phyloP scores from a whole-genome alignment of 768 basidiomycete species.

The Serendipita sp. region DNA sequence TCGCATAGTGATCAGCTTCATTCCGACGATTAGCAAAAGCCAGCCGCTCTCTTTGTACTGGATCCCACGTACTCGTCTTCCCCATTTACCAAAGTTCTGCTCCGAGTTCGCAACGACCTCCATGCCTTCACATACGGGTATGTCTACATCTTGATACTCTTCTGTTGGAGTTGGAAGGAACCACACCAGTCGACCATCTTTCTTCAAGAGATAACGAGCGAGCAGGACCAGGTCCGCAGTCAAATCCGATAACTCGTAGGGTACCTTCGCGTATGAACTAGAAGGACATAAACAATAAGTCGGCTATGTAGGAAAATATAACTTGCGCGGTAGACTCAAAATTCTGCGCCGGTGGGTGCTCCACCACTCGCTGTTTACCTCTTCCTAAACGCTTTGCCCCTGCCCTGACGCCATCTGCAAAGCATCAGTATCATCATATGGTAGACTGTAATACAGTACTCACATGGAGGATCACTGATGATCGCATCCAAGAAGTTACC shows the following conservation, averaged over 20 bases:
- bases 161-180: slow-evolving; percentile 88
- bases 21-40: background rate
- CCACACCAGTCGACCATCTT: slow-evolving; percentile 80
- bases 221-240: slow-evolving; percentile 65
- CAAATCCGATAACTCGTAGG: slow-evolving; percentile 80
- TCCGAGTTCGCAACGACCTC: slow-evolving; percentile 72
- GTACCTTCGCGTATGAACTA: slow-evolving; percentile 78
- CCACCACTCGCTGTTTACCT: slow-evolving; percentile 31
- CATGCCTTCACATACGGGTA: slow-evolving; percentile 77
- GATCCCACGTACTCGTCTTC: slow-evolving; percentile 49
- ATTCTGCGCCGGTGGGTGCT: slow-evolving; percentile 10
- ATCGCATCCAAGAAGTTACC: slow-evolving; percentile 89
- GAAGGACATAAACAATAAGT: background rate
- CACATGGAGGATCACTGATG: slow-evolving; percentile 87
- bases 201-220: slow-evolving; percentile 69
- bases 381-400: slow-evolving; percentile 70
- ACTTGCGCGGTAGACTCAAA: slow-evolving; percentile 19
- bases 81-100: slow-evolving; percentile 93
- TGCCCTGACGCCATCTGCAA: slow-evolving; percentile 77
- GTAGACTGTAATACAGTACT: slow-evolving; percentile 15
- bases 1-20: slow-evolving; percentile 76
- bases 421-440: background rate
- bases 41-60: background rate
- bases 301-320: background rate
- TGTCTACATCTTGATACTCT: slow-evolving; percentile 76